These are phyloP conservation scores for Neurospora sp. DNA, from an alignment of 495 filamentous ascomycete genomes.

Conservation along the genomic window DNA sequence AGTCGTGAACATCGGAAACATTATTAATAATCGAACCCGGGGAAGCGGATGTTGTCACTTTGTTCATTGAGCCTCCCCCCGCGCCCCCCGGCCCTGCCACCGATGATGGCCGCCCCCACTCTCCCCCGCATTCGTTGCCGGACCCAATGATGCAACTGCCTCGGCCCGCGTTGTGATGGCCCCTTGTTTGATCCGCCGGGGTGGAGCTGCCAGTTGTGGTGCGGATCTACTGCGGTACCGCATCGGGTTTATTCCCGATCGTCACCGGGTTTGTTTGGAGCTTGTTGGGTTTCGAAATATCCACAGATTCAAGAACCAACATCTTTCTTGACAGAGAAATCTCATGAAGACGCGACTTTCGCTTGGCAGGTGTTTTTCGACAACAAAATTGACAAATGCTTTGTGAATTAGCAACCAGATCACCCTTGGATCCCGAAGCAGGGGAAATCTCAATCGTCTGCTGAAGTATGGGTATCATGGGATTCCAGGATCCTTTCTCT, in stretches of 20 bases:
- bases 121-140: background rate
- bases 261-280: background rate
- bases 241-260: background rate
- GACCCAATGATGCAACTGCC: slow-evolving; percentile 11
- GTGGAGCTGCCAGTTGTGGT: background rate
- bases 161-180: slow-evolving; percentile 5
- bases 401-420: background rate
- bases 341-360: background rate
- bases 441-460: background rate
- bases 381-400: background rate
- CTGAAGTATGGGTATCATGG: slow-evolving; percentile 18
- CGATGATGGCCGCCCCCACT: background rate
- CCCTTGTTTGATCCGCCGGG: background rate
- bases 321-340: background rate
- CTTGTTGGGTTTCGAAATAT: background rate
- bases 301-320: background rate
- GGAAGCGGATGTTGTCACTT: background rate
- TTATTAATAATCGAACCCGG: background rate
- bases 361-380: background rate
- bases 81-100: background rate
- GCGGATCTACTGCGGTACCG: background rate
- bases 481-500: slow-evolving; percentile 5
- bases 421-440: background rate
- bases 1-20: background rate
- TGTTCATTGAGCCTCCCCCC: background rate